Evolutionary conservation across 306 rosid genomes (phyloP), one percentile per base, ranked within the genome.

Genomic region (Hippophae rhamnoides): DNA sequence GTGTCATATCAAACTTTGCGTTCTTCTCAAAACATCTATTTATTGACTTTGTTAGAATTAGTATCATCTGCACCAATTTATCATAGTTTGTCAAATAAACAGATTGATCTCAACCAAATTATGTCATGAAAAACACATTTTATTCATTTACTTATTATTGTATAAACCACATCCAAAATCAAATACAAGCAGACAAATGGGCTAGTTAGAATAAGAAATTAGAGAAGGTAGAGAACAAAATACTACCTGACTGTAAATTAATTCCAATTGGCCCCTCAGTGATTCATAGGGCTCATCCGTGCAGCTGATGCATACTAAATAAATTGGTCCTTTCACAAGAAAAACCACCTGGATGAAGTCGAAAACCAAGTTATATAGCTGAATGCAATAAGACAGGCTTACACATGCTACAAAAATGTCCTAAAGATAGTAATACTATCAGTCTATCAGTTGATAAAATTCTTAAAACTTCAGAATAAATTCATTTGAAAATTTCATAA

Each of bases 21-120:
- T 90, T 90, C 90, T 83, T 90, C 89, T 87, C 97, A 76, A 90
- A 90, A 78, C 90, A 87, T 74, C 81, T 84, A 78, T 84, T 84
- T 63, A 90, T 83, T 26, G 97, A 82, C 85, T 90, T 87, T 47
- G 97, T 90, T 64, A 90, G 74, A 76, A 90, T 90, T 63, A 90
- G 89, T 68, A 90, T 77, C 90, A 90, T 79, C 97, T 90, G 95
- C 94, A 86, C 58, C 55, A 74, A 74, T 63, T 63, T 56, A 57
- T 51, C 49, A 64, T 51, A 68, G 55, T 64, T 27, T 31, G 38
- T 31, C 38, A 31, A 31, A 31, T 31, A 31, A 31, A 31, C 38
- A 31, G 3, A 31, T 31, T 31, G 38, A 4, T 31, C 38, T 31
- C 38, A 2, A 4, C 38, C 38, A 31, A 31, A 56, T 59, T 52